phyloP scores from a whole-genome alignment of 148 eudicot genomes.

The Bassia scoparia region DNA sequence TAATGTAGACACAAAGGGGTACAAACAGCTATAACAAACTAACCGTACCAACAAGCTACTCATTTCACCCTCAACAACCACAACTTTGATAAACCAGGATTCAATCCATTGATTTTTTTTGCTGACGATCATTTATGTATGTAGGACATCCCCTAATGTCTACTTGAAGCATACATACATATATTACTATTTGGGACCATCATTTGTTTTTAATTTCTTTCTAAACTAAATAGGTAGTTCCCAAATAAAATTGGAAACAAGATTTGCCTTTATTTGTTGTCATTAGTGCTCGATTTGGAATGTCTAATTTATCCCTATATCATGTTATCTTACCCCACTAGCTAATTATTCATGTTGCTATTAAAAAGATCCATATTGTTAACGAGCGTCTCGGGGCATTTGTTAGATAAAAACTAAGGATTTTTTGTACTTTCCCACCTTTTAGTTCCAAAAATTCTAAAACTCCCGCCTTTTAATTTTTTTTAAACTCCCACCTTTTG shows the following conservation, averaged over 20 bases:
- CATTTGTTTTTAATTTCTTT: too few species aligned
- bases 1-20: background rate
- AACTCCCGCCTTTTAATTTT: too few species aligned
- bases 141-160: constrained; percentile 7
- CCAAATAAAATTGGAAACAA: constrained; percentile 3
- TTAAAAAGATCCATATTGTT: background rate
- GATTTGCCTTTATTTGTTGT: constrained; percentile 13
- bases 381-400: too few species aligned
- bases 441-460: too few species aligned
- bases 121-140: background rate
- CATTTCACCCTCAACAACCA: constrained; percentile 1
- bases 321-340: background rate
- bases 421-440: too few species aligned
- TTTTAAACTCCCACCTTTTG: too few species aligned
- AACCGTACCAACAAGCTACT: constrained; percentile 3
- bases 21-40: constrained; percentile 5
- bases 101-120: constrained; percentile 1
- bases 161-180: background rate
- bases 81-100: background rate
- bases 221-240: background rate
- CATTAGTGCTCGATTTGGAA: constrained; percentile 9
- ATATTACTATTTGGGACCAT: constrained; percentile 1
- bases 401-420: too few species aligned
- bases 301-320: constrained; percentile 8
- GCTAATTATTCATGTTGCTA: background rate